A percentile compares a stretch with the other conserved stretches of the same genome.
Evolutionary conservation across 768 basidiomycete species (phyloP).

Genomic region (Hebeloma cylindrosporum): DNA sequence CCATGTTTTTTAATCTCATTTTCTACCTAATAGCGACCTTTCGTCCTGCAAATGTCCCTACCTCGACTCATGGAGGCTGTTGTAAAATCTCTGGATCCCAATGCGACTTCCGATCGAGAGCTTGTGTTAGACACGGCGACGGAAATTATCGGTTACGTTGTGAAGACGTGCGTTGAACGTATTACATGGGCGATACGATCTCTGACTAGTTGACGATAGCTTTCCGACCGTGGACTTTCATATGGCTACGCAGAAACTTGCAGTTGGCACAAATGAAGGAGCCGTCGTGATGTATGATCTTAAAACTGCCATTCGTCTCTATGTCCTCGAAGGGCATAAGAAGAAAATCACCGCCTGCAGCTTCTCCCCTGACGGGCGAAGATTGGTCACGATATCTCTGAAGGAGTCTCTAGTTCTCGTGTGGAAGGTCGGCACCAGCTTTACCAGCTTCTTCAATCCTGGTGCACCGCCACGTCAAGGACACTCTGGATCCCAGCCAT

Average conservation of each 20-base stretch:
- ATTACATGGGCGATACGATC: background rate
- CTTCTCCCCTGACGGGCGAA: conserved; percentile 91
- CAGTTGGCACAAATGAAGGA: conserved; percentile 92
- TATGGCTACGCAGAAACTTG: conserved; percentile 79
- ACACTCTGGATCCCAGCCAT: conserved; percentile 77
- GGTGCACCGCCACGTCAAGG: conserved; percentile 93
- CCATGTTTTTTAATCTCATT: background rate
- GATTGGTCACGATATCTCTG: conserved; percentile 84
- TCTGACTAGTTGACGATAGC: conserved; percentile 38
- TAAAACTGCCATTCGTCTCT: conserved; percentile 92
- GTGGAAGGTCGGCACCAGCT: conserved; percentile 94
- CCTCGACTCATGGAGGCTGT: conserved; percentile 91
- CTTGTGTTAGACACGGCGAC: conserved; percentile 90
- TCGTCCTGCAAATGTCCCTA: conserved; percentile 80
- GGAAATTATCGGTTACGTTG: conserved; percentile 93
- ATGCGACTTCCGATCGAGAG: conserved; percentile 70
- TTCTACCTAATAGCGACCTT: conserved; percentile 77
- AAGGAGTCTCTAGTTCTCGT: conserved; percentile 83
- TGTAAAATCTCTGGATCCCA: conserved; percentile 95
- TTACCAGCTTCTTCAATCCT: conserved; percentile 87
- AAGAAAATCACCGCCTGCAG: conserved; percentile 79
- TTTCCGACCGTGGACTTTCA: conserved; percentile 97
- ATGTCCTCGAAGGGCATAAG: conserved; percentile 91
- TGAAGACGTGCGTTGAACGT: conserved; percentile 66
- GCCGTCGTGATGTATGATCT: conserved; percentile 95